Percentiles rank a stretch among this genome's conserved stretches.
These are phyloP conservation scores for Wallemia mellicola DNA, from an alignment of 1,284 basidiomycete species.

Conservation along the genomic window DNA sequence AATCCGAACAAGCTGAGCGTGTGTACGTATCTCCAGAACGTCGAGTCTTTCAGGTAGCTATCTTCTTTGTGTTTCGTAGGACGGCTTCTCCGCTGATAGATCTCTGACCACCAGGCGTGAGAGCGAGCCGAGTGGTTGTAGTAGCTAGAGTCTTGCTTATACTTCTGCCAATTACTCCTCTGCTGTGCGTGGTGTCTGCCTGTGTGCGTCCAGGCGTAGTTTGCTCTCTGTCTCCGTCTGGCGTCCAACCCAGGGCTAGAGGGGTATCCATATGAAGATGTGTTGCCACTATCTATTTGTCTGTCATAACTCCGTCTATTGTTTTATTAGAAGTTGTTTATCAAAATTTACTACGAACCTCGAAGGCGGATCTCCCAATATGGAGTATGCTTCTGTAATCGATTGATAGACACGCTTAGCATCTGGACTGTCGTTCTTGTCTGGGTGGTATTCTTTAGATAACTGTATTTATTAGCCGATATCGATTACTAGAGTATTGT, in stretches of 20 bases:
- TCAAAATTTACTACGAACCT: slow-evolving; percentile 14
- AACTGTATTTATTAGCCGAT: no score
- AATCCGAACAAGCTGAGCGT: background rate
- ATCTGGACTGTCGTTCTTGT: slow-evolving; percentile 17
- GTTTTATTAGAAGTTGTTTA: background rate
- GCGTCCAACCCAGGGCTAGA: background rate
- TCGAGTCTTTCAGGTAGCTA: background rate
- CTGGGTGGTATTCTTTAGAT: slow-evolving; percentile 24
- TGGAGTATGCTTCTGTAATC: slow-evolving; percentile 22
- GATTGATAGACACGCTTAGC: slow-evolving; percentile 21
- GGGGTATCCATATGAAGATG: background rate
- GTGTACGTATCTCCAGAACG: background rate
- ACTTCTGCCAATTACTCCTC: background rate
- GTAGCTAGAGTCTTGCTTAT: background rate
- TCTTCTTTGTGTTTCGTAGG: background rate
- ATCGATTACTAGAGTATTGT: slow-evolving; percentile 5
- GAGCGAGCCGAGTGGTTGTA: background rate
- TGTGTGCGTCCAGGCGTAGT: background rate
- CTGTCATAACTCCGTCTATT: background rate
- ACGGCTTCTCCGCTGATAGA: background rate
- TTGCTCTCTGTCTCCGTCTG: background rate
- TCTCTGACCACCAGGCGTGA: background rate
- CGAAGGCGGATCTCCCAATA: slow-evolving; percentile 22
- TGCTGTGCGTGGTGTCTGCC: background rate
- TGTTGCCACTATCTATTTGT: background rate